These are phyloP conservation scores for Tetrapisispora arboricola DNA, from an alignment of 805 yeast species.

Conservation along the genomic window DNA sequence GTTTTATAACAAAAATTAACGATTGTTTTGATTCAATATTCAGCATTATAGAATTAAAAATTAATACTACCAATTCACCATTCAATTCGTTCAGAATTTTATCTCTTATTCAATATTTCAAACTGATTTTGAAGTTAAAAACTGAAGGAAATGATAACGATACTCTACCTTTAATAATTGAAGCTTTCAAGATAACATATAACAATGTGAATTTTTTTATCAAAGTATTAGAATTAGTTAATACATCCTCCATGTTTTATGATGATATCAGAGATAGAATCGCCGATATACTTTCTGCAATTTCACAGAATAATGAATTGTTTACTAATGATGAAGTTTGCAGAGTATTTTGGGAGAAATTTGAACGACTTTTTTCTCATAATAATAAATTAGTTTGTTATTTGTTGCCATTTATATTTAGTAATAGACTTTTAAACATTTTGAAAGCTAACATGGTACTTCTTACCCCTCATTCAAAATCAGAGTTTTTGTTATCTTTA, in stretches of 20 bases:
- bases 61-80: slow-evolving; percentile 5
- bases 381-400: slow-evolving; percentile 14
- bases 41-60: neutral
- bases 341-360: slow-evolving; percentile 7
- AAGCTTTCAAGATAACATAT: neutral
- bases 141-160: slow-evolving; percentile 5
- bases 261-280: slow-evolving; percentile 4
- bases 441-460: slow-evolving; percentile 4
- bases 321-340: neutral
- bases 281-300: slow-evolving; percentile 1
- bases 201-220: neutral
- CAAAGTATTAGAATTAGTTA: slow-evolving; percentile 11
- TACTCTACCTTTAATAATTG: slow-evolving; percentile 11
- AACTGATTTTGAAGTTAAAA: neutral
- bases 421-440: slow-evolving; percentile 3
- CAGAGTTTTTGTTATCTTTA: neutral
- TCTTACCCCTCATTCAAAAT: neutral
- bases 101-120: slow-evolving; percentile 16
- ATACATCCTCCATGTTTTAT: slow-evolving; percentile 8
- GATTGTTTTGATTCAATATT: neutral
- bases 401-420: slow-evolving; percentile 11
- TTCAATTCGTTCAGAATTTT: slow-evolving; percentile 18
- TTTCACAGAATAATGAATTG: neutral
- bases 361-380: slow-evolving; percentile 9
- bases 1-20: slow-evolving; percentile 11